Percentiles rank a stretch among this genome's conserved stretches.
Conservation (phyloP, 2,329 filamentous ascomycete species). For the Microcyclosporella mali region DNA sequence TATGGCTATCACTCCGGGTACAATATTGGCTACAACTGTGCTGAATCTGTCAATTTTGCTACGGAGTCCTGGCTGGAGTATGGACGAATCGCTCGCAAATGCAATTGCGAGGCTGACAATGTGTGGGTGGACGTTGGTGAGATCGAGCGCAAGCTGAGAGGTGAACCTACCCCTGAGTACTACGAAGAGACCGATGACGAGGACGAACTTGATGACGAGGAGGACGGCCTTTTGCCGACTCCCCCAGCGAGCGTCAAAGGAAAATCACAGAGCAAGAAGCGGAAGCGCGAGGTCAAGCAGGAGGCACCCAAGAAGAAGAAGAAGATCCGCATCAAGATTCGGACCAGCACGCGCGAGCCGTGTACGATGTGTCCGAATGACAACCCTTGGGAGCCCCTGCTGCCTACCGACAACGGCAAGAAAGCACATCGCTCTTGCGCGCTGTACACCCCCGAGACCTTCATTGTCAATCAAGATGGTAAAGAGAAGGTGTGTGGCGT, state of each 20-base stretch:
- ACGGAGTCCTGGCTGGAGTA: conserved; percentile 92
- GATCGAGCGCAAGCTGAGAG: conserved; percentile 87
- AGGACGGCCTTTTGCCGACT: conserved; percentile 64
- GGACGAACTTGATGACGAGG: conserved; percentile 45
- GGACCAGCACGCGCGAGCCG: conserved; percentile 65
- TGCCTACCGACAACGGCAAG: conserved; percentile 80
- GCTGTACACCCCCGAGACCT: conserved; percentile 86
- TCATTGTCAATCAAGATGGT: conserved; percentile 63
- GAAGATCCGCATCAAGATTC: conserved; percentile 70
- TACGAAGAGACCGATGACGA: conserved; percentile 73
- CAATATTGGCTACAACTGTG: conserved; percentile 97
- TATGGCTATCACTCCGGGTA: conserved; percentile 98
- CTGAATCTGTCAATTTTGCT: conserved; percentile 97
- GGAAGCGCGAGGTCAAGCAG: conserved; percentile 54
- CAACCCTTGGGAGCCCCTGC: conserved; percentile 70
- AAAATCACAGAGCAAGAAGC: conserved; percentile 56
- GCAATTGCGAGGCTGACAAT: conserved; percentile 92
- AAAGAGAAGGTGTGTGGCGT: conserved; percentile 72
- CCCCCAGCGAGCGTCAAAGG: conserved; percentile 69
- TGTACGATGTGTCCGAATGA: conserved; percentile 93
- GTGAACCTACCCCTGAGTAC: conserved; percentile 73
- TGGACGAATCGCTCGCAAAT: conserved; percentile 92
- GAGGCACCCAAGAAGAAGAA: conserved; percentile 59
- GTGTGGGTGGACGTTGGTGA: conserved; percentile 98
- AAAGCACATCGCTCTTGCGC: conserved; percentile 86